These are phyloP conservation scores for Hirsutella minnesotensis DNA, from an alignment of 2,329 filamentous ascomycete species.

Conservation along the genomic window DNA sequence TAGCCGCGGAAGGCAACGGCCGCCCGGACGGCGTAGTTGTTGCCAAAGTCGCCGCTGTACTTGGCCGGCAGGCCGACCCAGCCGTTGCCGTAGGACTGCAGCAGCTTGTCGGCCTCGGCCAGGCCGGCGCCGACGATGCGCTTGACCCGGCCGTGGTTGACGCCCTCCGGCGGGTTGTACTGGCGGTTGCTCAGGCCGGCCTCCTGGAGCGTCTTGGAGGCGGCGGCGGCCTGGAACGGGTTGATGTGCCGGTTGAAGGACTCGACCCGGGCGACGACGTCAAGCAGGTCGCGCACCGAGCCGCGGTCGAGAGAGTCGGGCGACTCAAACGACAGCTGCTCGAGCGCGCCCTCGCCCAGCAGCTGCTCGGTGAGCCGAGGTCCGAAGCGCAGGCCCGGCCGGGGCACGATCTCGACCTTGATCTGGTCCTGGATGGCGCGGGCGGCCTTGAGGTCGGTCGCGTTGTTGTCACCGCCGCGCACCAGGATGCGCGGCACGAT, in stretches of 20 bases:
- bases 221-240: background rate
- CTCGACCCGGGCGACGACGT: background rate
- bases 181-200: background rate
- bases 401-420: background rate
- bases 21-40: background rate
- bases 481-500: constrained; percentile 1
- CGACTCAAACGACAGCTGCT: background rate
- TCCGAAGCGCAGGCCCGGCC: background rate
- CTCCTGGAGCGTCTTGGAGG: background rate
- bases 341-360: background rate
- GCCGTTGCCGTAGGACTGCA: background rate
- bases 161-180: background rate
- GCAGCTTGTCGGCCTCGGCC: background rate
- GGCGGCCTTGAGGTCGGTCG: constrained; percentile 1
- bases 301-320: background rate
- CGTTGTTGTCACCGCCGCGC: background rate
- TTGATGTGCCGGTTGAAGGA: background rate
- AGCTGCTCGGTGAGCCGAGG: background rate
- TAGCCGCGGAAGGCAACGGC: background rate
- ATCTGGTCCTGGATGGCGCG: constrained; percentile 1
- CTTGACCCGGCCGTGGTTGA: background rate
- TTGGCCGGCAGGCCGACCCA: background rate
- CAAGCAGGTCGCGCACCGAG: background rate
- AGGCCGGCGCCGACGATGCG: background rate
- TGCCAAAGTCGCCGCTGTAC: background rate